Evolutionary conservation across 1,284 basidiomycete species (phyloP), one percentile per base, ranked within the genome.

Genomic region (Cerioporus squamosus): DNA sequence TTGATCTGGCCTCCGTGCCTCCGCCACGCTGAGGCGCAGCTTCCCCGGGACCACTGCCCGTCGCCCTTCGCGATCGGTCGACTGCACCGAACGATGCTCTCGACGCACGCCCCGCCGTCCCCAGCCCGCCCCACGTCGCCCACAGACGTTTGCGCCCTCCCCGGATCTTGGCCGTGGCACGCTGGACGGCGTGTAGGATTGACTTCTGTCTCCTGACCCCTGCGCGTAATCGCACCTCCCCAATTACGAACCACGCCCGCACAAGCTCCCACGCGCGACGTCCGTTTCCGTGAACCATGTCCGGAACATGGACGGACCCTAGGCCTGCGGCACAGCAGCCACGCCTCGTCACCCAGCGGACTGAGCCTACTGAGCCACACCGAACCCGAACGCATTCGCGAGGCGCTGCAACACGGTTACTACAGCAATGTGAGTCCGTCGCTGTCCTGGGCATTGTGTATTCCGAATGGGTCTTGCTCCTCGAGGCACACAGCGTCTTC

Each of bases 141-240:
- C 47, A 20, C 46, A 46, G 51, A 44, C 49, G 36, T 45, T 23
- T 15, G 29, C 38, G 33, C 36, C 43, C 53, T 26, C 47, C 26
- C 50, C 62, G 62, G 62, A 64, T 64, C 62, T 63, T 58, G 42
- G 17, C 53, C 31, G 40, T 23, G 15, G 33, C 44, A 53, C 22
- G 20, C 38, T 36, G 22, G 42, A 43, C 53, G 51, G 57, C 55
- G 55, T 48, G 48, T 50, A 38, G 23, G 45, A 36, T 52, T 57
- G 33, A 42, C 44, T 51, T 46, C 51, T 44, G 58, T 59, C 57
- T 50, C 55, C 55, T 63, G 62, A 63, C 58, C 50, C 18, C 53
- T 26, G 20, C 46, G 33, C 54, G 31, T 43, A 51, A n/a, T 48
- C 47, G 51, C 31, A 26, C 44, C 14, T 42, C 53, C 47, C 33